Percentiles rank a stretch among this genome's conserved stretches.
Evolutionary conservation across 164 flowering plant genomes (phyloP).

Genomic region (Cinnamomum micranthum): DNA sequence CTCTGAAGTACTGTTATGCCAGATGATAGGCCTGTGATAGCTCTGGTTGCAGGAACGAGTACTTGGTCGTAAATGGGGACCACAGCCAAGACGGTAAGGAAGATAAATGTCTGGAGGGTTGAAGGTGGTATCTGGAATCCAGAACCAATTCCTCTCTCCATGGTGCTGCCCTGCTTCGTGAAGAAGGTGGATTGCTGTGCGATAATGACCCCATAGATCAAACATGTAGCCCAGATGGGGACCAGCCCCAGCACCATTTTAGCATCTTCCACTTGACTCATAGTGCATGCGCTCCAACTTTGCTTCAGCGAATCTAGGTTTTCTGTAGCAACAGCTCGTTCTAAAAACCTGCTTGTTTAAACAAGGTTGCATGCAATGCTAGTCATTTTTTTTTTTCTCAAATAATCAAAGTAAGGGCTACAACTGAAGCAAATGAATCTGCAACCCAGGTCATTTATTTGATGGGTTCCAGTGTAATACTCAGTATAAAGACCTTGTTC

Average conservation of each 20-base stretch:
- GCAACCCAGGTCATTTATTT: background rate
- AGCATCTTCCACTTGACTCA: slow-evolving; percentile 27
- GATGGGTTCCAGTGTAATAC: no score
- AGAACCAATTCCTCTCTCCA: slow-evolving; percentile 24
- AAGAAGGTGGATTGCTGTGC: slow-evolving; percentile 27
- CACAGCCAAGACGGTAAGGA: slow-evolving; percentile 14
- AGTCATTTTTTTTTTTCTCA: background rate
- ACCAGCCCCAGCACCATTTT: slow-evolving; percentile 16
- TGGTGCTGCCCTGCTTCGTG: slow-evolving; percentile 36
- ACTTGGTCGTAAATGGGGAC: slow-evolving; percentile 27
- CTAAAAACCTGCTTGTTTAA: slow-evolving; percentile 13
- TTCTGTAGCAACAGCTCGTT: slow-evolving; percentile 9
- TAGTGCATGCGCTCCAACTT: slow-evolving; percentile 10
- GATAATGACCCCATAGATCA: slow-evolving; percentile 23
- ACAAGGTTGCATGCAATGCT: background rate
- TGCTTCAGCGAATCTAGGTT: slow-evolving; percentile 2
- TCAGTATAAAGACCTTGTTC: no score
- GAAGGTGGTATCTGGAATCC: slow-evolving; percentile 24
- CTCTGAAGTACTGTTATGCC: slow-evolving; percentile 34
- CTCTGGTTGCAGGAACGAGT: slow-evolving; percentile 21
- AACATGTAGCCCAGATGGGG: slow-evolving; percentile 26
- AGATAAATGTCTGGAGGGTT: slow-evolving; percentile 18
- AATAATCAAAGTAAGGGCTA: no score
- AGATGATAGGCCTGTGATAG: slow-evolving; percentile 13
- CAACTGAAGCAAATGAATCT: no score